Conservation (phyloP, 1,139 yeast species). For the Kluyveromyces sp. region DNA sequence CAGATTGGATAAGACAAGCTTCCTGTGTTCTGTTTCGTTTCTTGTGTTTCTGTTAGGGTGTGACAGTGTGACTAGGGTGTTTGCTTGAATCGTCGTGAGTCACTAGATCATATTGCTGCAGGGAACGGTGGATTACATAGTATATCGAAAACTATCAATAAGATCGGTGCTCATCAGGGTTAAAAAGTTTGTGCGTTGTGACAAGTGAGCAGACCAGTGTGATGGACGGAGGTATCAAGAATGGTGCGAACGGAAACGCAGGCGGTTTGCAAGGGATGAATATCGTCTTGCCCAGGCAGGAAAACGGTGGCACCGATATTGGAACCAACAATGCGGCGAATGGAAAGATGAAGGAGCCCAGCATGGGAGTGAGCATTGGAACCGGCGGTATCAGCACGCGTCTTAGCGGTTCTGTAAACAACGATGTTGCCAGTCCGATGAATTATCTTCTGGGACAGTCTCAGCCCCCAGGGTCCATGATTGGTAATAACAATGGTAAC, state of each 20-base stretch:
- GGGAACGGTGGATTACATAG: too few species aligned
- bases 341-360: neutral
- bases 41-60: too few species aligned
- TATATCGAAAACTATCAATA: too few species aligned
- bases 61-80: too few species aligned
- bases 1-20: too few species aligned
- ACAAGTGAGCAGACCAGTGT: too few species aligned
- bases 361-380: slow-evolving; percentile 2
- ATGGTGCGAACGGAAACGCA: neutral
- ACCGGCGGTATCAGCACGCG: neutral
- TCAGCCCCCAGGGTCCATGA: neutral
- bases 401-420: neutral
- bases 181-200: too few species aligned
- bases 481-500: neutral
- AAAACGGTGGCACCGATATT: neutral
- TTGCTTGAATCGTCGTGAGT: too few species aligned
- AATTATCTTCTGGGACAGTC: slow-evolving; percentile 5
- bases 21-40: too few species aligned
- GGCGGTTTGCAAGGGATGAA: neutral
- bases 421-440: slow-evolving; percentile 4
- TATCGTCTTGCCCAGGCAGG: slow-evolving; percentile 1
- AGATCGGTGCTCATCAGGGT: too few species aligned
- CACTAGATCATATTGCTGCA: too few species aligned
- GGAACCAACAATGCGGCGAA: neutral
- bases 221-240: slow-evolving; percentile 1